Conservation (phyloP, 805 yeast genomes). For the Wickerhamiella azymoides region DNA sequence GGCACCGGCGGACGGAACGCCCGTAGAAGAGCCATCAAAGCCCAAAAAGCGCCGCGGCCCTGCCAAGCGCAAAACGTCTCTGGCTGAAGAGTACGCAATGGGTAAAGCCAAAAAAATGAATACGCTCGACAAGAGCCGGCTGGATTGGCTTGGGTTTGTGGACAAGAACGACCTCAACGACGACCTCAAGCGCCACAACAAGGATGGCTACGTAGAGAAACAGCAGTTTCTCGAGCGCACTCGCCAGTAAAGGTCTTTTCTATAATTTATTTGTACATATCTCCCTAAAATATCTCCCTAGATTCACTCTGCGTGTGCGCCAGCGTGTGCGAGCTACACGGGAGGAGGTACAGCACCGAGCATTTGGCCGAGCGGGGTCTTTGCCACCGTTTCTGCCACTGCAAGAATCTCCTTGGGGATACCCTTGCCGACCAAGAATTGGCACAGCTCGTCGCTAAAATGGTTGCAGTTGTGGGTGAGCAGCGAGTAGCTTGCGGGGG, state of each 20-base stretch:
- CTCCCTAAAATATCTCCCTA: neutral
- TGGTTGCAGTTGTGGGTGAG: slow-evolving; percentile 57
- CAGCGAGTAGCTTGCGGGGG: slow-evolving; percentile 38
- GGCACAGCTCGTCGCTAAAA: slow-evolving; percentile 43
- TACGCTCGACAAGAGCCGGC: slow-evolving; percentile 79
- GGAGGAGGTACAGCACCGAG: slow-evolving; percentile 15
- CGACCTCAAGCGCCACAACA: slow-evolving; percentile 67
- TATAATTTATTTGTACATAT: neutral
- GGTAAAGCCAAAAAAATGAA: slow-evolving; percentile 67
- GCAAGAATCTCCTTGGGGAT: slow-evolving; percentile 40
- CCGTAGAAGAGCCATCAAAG: neutral
- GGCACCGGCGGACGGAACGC: neutral
- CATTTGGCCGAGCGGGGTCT: slow-evolving; percentile 39
- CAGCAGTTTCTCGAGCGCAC: slow-evolving; percentile 56
- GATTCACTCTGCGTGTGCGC: neutral
- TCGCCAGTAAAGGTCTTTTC: neutral
- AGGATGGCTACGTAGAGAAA: slow-evolving; percentile 80
- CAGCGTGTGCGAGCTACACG: neutral
- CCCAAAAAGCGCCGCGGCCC: slow-evolving; percentile 16
- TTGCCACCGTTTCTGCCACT: slow-evolving; percentile 39
- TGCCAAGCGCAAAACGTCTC: slow-evolving; percentile 52
- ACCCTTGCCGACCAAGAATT: slow-evolving; percentile 42
- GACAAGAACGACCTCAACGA: slow-evolving; percentile 74
- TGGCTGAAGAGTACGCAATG: slow-evolving; percentile 60
- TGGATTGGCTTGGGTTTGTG: slow-evolving; percentile 92